Evolutionary conservation across 2,329 filamentous ascomycete genomes (phyloP).

Genomic region (Ascosphaera apis): DNA sequence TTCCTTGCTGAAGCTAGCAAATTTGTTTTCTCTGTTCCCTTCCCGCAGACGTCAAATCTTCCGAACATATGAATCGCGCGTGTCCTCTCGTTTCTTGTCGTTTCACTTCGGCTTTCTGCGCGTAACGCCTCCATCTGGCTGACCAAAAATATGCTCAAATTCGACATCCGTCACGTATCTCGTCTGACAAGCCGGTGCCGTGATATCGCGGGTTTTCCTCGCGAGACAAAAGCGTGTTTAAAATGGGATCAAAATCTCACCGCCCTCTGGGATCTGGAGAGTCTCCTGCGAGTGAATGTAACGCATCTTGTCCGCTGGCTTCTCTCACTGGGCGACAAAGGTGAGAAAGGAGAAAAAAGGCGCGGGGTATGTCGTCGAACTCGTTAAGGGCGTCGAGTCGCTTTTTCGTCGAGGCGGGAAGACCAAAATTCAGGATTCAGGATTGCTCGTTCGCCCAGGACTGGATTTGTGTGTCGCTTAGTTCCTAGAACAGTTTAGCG

Average conservation of each 20-base stretch:
- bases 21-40: no score
- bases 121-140: no score
- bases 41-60: no score
- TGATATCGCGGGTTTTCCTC: neutral
- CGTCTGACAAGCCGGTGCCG: neutral
- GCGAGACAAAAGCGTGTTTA: neutral
- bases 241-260: constrained; percentile 37
- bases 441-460: constrained; percentile 18
- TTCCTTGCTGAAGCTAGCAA: neutral
- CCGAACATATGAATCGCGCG: no score
- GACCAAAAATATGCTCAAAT: no score
- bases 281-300: constrained; percentile 98
- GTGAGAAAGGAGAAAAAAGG: constrained; percentile 3
- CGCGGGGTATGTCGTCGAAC: constrained; percentile 10
- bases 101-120: no score
- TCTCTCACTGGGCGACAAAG: constrained; percentile 4
- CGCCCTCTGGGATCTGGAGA: constrained; percentile 87
- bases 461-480: constrained; percentile 21
- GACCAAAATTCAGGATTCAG: constrained; percentile 16
- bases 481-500: constrained; percentile 11
- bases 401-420: constrained; percentile 15
- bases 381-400: constrained; percentile 9
- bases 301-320: constrained; percentile 60
- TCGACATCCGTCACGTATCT: neutral
- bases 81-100: no score